Base-by-base conservation (phyloP, 331 rosid genomes). In the Malus hybrid region DNA sequence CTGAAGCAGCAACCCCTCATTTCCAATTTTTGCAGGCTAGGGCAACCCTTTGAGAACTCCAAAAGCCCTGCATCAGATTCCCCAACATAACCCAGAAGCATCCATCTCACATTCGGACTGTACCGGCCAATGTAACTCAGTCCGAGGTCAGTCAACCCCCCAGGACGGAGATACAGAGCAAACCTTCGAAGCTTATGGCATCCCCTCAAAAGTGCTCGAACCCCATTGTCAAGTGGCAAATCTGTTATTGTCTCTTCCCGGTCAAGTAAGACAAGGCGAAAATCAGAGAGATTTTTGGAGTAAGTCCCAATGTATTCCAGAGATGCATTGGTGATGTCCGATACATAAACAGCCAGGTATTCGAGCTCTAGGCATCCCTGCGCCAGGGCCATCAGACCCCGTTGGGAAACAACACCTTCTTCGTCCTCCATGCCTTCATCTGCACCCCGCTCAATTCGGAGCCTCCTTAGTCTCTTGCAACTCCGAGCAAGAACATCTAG, bases 161-260 rank as follows among this genome's bases (percentile, higher is more conserved):
- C 97, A 9, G 87, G 83, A 34, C 97, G 86, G 62, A 95, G 93
- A 77, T 95, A 95, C 63, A 95, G 82, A 29, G 97, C 99, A 78
- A 95, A 95, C 71, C 99, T 87, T 76, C 83, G 85, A 4, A 95
- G 97, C 87, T 86, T 92, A 60, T 83, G 82, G 60, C 99, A 95
- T 0, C 97, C 99, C 81, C 85, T 89, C 81, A 95, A 75, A 42
- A 95, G 77, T 27, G 97, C 93, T 80, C 84, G 88, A 68, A 95
- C 99, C 31, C 99, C 99, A 55, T 92, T 80, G 87, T 95, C 99
- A 59, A 95, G 99, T 10, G 99, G 99, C 79, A 95, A 83, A 81
- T 95, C 99, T 0, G 93, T 65, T 73, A 95, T 88, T 5, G 28
- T 83, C 72, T 69, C 96, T 80, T 90, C 97, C 13, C 91, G 90